Evolutionary conservation across 805 yeast species (phyloP), one percentile per base, ranked within the genome.

Genomic region (Wickerhamiella azyma): DNA sequence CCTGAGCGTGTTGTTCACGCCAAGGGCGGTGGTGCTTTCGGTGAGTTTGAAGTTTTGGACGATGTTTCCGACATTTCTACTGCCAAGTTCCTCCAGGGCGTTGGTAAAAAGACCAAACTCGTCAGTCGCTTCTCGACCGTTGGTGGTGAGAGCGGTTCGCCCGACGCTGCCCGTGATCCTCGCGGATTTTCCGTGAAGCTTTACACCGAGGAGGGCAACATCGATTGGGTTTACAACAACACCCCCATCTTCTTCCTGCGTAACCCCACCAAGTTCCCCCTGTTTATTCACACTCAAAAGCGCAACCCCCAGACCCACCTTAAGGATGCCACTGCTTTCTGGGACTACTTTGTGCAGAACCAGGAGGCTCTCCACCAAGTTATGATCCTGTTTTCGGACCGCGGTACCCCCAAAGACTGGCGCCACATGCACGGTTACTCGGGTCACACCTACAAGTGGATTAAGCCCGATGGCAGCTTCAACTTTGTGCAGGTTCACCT

Each of bases 61-160:
- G 73, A 76, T 29, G 62, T 75, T 46, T 60, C 70, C 9, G 81
- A 76, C 53, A 55, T 76, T 45, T 68, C 74, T 17, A 41, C 52
- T 26, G 62, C 69, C 28, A 59, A 57, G 40, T 82, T 85, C 67
- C 73, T 85, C 55, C 73, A 74, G 53, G 67, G 74, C 39, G 71
- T 81, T 47, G 96, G 96, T 55, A 84, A 84, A 68, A 81, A 77
- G 66, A 83, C 94, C 30, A 75, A 74, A 60, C 71, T 78, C 50
- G 62, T 76, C 47, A 60, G 68, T 36, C 69, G 82, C 49, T 75
- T 77, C 63, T 74, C 80, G 43, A 77, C 83, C 17, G 85, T 78
- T 30, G 83, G 81, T 50, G 83, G 83, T 43, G 84, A 79, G 61
- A 64, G 64, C 55, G 85, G 82, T 42, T 68, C 80, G 35, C 72